A percentile compares a stretch with the other conserved stretches of the same genome.
These are phyloP conservation scores for Ceriops decandra DNA, from an alignment of 345 rosid species.

Conservation along the genomic window DNA sequence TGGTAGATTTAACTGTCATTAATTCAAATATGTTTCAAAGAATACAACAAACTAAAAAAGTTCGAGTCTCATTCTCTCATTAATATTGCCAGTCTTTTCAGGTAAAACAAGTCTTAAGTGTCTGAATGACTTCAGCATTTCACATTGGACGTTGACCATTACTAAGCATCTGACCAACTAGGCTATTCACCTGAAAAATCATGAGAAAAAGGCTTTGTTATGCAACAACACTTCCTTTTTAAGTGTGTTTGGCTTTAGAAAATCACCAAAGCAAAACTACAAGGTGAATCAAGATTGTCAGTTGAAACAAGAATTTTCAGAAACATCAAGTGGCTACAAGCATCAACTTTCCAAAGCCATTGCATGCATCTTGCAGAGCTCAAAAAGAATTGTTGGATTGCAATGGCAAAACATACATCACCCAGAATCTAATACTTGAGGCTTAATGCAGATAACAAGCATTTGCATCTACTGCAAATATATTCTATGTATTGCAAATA, in stretches of 20 bases:
- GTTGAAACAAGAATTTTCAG: background rate
- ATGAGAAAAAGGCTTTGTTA: background rate
- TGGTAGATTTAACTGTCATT: background rate
- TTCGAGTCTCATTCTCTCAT: background rate
- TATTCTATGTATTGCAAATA: background rate
- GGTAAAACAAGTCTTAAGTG: background rate
- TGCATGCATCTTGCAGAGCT: background rate
- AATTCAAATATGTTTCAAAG: background rate
- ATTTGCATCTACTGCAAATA: no score
- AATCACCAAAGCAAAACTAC: no score
- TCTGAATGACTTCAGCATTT: background rate
- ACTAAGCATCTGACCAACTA: constrained; percentile 86
- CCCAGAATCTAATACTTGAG: background rate
- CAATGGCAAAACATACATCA: background rate
- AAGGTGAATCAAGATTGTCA: background rate
- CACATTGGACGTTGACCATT: constrained; percentile 64
- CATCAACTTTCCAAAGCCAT: background rate
- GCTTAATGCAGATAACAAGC: no score
- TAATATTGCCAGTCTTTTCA: background rate
- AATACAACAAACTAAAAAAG: background rate
- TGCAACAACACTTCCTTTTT: background rate
- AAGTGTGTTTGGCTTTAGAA: background rate
- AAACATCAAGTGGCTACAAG: background rate
- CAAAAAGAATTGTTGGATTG: background rate
- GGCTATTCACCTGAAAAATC: constrained; percentile 65